A percentile compares a stretch with the other conserved stretches of the same genome.
These are phyloP conservation scores for Colletotrichum graminicola DNA, from an alignment of 2,329 filamentous ascomycete species.

Conservation along the genomic window DNA sequence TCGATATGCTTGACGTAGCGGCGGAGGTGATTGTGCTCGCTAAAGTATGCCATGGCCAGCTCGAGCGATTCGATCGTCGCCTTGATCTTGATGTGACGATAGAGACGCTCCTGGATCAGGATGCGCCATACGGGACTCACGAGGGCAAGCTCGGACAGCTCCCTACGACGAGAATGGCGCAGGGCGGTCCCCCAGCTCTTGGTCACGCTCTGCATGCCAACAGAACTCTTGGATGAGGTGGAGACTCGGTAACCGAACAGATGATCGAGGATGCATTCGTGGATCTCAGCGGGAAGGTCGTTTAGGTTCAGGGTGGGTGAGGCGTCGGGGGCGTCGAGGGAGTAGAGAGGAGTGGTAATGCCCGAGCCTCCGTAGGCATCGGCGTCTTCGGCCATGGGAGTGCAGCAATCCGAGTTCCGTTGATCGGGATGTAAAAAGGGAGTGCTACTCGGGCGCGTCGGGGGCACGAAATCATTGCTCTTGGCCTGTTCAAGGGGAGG, in stretches of 20 bases:
- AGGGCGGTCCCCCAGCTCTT: conserved; percentile 74
- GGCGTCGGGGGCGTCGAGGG: conserved; percentile 38
- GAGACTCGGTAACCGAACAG: conserved; percentile 77
- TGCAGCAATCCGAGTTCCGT: conserved; percentile 56
- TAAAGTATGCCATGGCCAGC: conserved; percentile 72
- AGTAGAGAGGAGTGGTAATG: conserved; percentile 44
- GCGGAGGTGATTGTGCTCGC: conserved; percentile 68
- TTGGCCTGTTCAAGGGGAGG: conserved; percentile 63
- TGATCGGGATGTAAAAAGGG: conserved; percentile 69
- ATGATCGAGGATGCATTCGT: conserved; percentile 78
- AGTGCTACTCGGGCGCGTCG: conserved; percentile 69
- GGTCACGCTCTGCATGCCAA: conserved; percentile 65
- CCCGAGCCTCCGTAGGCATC: conserved; percentile 47
- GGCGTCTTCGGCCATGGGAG: conserved; percentile 48
- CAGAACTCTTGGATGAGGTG: conserved; percentile 67
- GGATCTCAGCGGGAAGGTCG: conserved; percentile 76
- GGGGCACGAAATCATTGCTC: conserved; percentile 61
- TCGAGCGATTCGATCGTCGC: conserved; percentile 74
- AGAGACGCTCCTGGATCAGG: conserved; percentile 78
- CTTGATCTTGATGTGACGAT: conserved; percentile 81
- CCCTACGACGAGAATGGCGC: conserved; percentile 75
- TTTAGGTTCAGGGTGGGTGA: conserved; percentile 52
- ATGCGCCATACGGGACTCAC: conserved; percentile 73
- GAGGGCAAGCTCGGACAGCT: conserved; percentile 74
- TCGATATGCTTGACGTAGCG: conserved; percentile 78